Evolutionary conservation across 164 flowering plant species (phyloP).

Genomic region (Chimonanthus salicifolius): DNA sequence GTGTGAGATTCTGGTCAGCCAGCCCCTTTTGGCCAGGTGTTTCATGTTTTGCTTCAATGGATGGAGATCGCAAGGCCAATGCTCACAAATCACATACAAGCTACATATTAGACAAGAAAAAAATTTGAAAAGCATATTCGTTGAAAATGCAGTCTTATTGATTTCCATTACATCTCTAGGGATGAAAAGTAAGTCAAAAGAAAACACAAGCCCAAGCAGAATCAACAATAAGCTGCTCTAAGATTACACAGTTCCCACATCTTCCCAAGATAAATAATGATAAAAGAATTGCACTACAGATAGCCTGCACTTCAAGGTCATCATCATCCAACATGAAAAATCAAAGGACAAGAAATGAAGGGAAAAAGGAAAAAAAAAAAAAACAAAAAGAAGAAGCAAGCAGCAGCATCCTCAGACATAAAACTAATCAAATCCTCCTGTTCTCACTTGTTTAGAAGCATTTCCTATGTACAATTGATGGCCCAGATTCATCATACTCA

Average conservation of each 20-base stretch:
- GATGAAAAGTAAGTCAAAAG: background rate
- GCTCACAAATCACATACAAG: too few species aligned
- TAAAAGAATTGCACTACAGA: background rate
- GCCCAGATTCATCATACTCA: slow-evolving; percentile 59
- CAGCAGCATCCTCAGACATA: background rate
- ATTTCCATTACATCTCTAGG: background rate
- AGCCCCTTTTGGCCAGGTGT: too few species aligned
- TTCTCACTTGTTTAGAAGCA: slow-evolving; percentile 37
- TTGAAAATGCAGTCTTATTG: background rate
- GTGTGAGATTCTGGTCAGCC: too few species aligned
- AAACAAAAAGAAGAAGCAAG: too few species aligned
- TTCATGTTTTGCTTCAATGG: too few species aligned
- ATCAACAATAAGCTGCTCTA: background rate
- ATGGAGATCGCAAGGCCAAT: too few species aligned
- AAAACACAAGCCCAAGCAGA: background rate
- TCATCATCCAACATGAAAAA: background rate
- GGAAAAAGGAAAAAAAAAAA: background rate
- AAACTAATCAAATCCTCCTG: background rate
- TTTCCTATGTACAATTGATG: slow-evolving; percentile 61
- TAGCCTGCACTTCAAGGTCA: background rate
- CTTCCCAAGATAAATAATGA: background rate
- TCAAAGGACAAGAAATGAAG: too few species aligned
- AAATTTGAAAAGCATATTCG: background rate
- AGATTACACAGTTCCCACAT: background rate
- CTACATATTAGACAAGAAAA: too few species aligned